phyloP scores from a whole-genome alignment of 1,139 yeast species.

The Suhomyces guaymorum region DNA sequence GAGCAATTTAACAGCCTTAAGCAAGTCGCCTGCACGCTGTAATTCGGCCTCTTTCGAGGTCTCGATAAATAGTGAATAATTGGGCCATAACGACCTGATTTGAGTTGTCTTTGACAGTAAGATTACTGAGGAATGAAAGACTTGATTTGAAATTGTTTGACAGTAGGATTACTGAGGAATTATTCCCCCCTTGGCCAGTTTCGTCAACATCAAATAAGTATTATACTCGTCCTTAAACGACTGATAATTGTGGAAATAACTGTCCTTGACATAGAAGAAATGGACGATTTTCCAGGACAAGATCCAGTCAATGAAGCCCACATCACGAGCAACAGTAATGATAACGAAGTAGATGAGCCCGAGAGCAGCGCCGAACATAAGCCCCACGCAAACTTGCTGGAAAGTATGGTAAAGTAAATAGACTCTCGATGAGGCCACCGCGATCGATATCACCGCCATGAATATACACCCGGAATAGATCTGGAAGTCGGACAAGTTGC shows the following conservation, averaged over 20 bases:
- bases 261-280: constrained; percentile 57
- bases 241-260: constrained; percentile 46
- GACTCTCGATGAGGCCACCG: constrained; percentile 75
- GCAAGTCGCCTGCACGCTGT: no score
- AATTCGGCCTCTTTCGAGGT: no score
- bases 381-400: constrained; percentile 75
- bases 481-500: constrained; percentile 21
- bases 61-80: no score
- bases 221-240: constrained; percentile 42
- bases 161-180: no score
- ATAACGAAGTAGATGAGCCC: constrained; percentile 61
- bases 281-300: constrained; percentile 49
- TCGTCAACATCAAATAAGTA: constrained; percentile 14
- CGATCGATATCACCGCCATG: constrained; percentile 32
- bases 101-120: no score
- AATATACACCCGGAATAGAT: constrained; percentile 25
- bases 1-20: no score
- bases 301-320: constrained; percentile 62
- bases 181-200: constrained; percentile 9
- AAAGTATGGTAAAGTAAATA: constrained; percentile 75
- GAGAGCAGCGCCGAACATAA: constrained; percentile 56
- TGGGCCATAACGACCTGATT: no score
- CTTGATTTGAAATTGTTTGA: no score
- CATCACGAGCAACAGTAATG: constrained; percentile 54
- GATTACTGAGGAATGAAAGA: no score